These are phyloP conservation scores for Amanita rubescens DNA, from an alignment of 768 basidiomycete species.

Conservation along the genomic window DNA sequence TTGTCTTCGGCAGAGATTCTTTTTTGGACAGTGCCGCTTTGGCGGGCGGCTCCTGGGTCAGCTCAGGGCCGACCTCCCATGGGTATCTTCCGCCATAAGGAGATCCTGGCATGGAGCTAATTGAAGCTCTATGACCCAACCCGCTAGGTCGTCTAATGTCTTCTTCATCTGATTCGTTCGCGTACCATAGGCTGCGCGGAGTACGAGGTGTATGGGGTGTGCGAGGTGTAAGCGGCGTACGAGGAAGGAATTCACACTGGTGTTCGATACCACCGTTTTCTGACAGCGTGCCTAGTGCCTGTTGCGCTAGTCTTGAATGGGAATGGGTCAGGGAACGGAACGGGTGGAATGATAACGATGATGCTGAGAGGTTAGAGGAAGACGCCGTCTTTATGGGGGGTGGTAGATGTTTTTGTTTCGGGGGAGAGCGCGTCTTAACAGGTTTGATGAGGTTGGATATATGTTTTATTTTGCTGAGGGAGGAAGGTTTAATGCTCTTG, in stretches of 20 bases:
- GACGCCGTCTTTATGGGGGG: background rate
- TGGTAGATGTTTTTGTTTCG: background rate
- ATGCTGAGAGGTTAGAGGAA: background rate
- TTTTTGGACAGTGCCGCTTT: too few relatives aligned
- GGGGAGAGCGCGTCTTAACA: background rate
- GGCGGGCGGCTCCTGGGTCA: background rate
- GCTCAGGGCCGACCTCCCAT: conserved; percentile 1
- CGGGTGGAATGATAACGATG: background rate
- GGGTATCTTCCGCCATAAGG: conserved; percentile 18
- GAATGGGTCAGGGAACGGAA: conserved; percentile 3
- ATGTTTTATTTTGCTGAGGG: background rate
- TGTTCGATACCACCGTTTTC: background rate
- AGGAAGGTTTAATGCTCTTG: background rate
- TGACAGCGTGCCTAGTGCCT: background rate
- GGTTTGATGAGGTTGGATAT: background rate
- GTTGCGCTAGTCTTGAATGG: conserved; percentile 1
- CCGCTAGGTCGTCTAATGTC: conserved; percentile 43
- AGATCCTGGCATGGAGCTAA: conserved; percentile 30
- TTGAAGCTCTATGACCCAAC: conserved; percentile 31
- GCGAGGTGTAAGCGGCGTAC: background rate
- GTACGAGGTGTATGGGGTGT: background rate
- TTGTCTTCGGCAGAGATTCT: too few relatives aligned
- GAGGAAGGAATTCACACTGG: background rate
- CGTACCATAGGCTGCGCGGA: background rate
- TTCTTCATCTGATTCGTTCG: conserved; percentile 17